Conservation (phyloP, 768 basidiomycete species). For the Russula vinacea region DNA sequence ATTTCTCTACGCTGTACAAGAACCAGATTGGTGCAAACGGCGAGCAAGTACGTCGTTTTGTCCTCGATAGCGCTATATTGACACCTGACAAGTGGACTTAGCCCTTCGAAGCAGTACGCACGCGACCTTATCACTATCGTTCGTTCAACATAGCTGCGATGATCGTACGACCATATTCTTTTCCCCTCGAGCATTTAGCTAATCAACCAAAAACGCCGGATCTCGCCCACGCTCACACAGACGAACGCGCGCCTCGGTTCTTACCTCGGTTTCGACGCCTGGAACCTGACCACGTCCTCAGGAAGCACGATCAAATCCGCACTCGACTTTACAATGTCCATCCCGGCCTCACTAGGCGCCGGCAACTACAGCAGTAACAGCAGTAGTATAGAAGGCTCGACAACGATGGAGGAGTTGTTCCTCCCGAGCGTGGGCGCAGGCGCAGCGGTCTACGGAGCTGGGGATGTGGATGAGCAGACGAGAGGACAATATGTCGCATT, state of each 20-base stretch:
- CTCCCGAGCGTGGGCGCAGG: conserved; percentile 33
- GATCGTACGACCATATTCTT: conserved; percentile 29
- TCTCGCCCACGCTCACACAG: conserved; percentile 2
- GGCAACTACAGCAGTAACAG: not conserved
- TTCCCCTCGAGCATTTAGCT: not conserved
- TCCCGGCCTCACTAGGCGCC: conserved; percentile 1
- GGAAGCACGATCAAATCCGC: conserved; percentile 36
- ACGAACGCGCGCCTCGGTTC: conserved; percentile 35
- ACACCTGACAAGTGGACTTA: conserved; percentile 13
- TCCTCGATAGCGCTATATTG: not conserved
- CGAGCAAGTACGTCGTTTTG: conserved; percentile 31
- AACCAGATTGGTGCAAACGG: conserved; percentile 36
- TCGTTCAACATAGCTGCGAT: conserved; percentile 38
- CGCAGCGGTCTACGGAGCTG: conserved; percentile 36
- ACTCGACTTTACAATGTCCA: conserved; percentile 35
- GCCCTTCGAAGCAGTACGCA: conserved; percentile 37
- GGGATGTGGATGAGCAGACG: conserved; percentile 35
- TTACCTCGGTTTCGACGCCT: conserved; percentile 33
- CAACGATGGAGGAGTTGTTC: conserved; percentile 19
- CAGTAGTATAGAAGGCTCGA: not conserved
- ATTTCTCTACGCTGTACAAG: conserved; percentile 33
- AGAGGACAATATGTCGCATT: conserved; percentile 21
- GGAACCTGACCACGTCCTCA: conserved; percentile 31
- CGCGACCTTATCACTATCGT: conserved; percentile 38
- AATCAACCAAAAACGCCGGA: not conserved